Percentiles rank a stretch among this genome's conserved stretches.
phyloP scores from a whole-genome alignment of 106 monocot genomes.

The Acorus gramineus region DNA sequence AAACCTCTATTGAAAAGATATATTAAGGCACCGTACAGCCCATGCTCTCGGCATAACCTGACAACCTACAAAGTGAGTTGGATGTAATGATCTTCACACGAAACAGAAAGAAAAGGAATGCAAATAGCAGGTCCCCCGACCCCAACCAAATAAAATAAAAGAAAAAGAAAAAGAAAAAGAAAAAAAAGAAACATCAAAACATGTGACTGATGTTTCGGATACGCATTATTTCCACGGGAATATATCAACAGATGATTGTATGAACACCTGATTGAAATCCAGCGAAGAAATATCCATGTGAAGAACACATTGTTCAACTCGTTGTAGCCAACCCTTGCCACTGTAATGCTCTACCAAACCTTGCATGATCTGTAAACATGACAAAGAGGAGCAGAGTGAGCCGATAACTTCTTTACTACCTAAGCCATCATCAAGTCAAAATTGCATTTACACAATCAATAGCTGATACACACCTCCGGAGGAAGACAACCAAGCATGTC shows the following conservation, averaged over 20 bases:
- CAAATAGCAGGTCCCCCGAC: background rate
- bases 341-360: conserved; percentile 95
- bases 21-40: conserved; percentile 86
- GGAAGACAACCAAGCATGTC: conserved; percentile 94
- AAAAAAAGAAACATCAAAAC: background rate
- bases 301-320: conserved; percentile 96
- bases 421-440: background rate
- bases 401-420: background rate
- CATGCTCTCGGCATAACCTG: conserved; percentile 89
- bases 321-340: conserved; percentile 79
- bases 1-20: conserved; percentile 92
- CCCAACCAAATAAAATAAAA: too few relatives aligned
- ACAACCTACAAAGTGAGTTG: conserved; percentile 48
- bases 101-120: conserved; percentile 1
- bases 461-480: conserved; percentile 59
- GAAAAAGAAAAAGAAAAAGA: too few relatives aligned
- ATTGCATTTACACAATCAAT: background rate
- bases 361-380: conserved; percentile 76
- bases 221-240: too few relatives aligned
- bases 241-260: conserved; percentile 1
- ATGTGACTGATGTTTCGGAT: too few relatives aligned
- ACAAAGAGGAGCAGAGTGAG: background rate
- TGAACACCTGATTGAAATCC: conserved; percentile 94
- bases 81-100: background rate
- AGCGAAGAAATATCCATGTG: conserved; percentile 98